A percentile compares a stretch with the other conserved stretches of the same genome.
Conservation (phyloP, 2,329 filamentous ascomycete species). For the Colletotrichum liriopes region DNA sequence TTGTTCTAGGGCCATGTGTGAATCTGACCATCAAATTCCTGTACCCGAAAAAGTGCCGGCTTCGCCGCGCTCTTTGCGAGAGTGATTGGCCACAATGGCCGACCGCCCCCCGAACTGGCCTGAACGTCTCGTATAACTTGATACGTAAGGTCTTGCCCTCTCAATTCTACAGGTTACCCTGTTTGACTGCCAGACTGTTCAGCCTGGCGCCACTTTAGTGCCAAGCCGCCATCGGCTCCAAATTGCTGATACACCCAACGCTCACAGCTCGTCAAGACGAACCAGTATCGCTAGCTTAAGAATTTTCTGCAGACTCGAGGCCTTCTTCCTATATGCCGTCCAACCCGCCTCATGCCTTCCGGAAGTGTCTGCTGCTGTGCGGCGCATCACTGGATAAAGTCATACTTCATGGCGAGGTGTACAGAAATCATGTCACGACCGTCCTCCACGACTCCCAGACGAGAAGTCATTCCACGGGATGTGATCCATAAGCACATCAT, state of each 20-base stretch:
- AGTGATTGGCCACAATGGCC: neutral
- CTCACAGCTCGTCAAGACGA: neutral
- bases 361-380: neutral
- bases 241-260: neutral
- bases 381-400: neutral
- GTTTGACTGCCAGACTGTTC: neutral
- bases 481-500: neutral
- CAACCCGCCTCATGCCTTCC: too few species aligned
- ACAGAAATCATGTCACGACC: neutral
- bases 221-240: neutral
- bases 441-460: neutral
- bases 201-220: neutral
- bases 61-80: neutral
- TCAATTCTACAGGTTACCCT: neutral
- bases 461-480: neutral
- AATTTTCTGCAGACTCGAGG: neutral
- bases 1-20: conserved; percentile 14
- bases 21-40: neutral
- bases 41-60: neutral
- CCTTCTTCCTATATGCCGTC: neutral
- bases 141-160: neutral
- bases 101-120: neutral
- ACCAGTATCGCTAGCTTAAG: neutral
- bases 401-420: neutral
- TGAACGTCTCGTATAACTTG: neutral